Evolutionary conservation across 202 grass and related monocot species (phyloP).

Genomic region (Setaria italica): DNA sequence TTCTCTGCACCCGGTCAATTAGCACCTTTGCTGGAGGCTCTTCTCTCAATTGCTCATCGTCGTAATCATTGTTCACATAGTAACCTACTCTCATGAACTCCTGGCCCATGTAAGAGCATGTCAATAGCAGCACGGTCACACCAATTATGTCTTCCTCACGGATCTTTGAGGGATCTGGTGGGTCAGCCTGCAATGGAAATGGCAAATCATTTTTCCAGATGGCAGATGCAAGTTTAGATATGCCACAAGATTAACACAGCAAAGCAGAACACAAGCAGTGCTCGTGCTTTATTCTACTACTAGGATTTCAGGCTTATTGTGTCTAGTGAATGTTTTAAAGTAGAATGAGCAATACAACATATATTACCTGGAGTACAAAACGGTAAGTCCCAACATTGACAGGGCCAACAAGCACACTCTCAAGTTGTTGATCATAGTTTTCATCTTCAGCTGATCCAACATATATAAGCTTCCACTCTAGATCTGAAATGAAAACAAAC

Average conservation of each 20-base stretch:
- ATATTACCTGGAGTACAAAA: conserved; percentile 85
- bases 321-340: not conserved
- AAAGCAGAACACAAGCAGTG: not conserved
- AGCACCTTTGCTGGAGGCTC: conserved; percentile 84
- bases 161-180: conserved; percentile 94
- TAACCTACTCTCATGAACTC: conserved; percentile 99
- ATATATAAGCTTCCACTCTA: conserved; percentile 98
- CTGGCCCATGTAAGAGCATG: conserved; percentile 94
- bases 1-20: conserved; percentile 88
- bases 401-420: conserved; percentile 95
- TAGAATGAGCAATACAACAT: conserved; percentile 16
- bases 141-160: conserved; percentile 97
- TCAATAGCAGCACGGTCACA: conserved; percentile 91
- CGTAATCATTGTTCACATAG: conserved; percentile 98
- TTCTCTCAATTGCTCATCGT: conserved; percentile 91
- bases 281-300: no score
- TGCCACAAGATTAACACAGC: not conserved
- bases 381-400: conserved; percentile 98
- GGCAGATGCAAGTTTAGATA: conserved; percentile 10
- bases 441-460: conserved; percentile 99
- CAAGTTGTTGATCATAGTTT: conserved; percentile 94
- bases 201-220: conserved; percentile 12
- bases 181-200: conserved; percentile 76
- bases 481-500: conserved; percentile 61
- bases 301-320: not conserved